Conservation (phyloP, 108 stramenopile species). For the Cyclotella atomus region DNA sequence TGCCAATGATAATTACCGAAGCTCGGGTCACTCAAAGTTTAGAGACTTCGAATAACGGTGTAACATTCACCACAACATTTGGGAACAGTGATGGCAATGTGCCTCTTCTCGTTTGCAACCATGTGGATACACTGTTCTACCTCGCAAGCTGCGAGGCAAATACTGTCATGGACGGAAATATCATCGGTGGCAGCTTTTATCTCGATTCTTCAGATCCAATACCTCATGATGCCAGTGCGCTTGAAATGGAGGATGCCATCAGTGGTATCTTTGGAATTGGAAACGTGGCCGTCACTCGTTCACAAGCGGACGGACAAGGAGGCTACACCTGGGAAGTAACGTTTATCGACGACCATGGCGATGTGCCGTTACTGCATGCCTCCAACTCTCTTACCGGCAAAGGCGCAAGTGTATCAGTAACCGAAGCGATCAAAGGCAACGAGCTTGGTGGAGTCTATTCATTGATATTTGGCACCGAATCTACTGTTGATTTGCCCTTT, state of each 20-base stretch:
- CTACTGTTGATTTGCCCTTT: conserved; percentile 54
- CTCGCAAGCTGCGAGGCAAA: conserved; percentile 48
- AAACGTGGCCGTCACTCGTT: conserved; percentile 63
- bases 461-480: conserved; percentile 52
- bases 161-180: conserved; percentile 85
- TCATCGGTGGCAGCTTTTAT: conserved; percentile 69
- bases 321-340: conserved; percentile 81
- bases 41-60: conserved; percentile 46
- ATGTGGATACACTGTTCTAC: conserved; percentile 16
- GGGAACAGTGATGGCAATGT: conserved; percentile 55
- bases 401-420: conserved; percentile 55
- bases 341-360: conserved; percentile 63
- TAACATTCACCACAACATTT: conserved; percentile 67
- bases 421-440: conserved; percentile 69
- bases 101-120: conserved; percentile 49
- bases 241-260: conserved; percentile 63
- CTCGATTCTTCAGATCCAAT: conserved; percentile 65
- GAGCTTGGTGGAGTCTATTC: conserved; percentile 68
- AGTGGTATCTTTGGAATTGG: conserved; percentile 59
- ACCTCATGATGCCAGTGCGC: conserved; percentile 60
- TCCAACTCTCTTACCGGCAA: conserved; percentile 60
- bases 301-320: conserved; percentile 49
- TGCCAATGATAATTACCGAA: conserved; percentile 50
- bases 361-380: conserved; percentile 52
- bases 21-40: conserved; percentile 47